Percentiles rank a stretch among this genome's conserved stretches.
phyloP scores from a whole-genome alignment of 129 eudicot species.

The Lonicera japonica region DNA sequence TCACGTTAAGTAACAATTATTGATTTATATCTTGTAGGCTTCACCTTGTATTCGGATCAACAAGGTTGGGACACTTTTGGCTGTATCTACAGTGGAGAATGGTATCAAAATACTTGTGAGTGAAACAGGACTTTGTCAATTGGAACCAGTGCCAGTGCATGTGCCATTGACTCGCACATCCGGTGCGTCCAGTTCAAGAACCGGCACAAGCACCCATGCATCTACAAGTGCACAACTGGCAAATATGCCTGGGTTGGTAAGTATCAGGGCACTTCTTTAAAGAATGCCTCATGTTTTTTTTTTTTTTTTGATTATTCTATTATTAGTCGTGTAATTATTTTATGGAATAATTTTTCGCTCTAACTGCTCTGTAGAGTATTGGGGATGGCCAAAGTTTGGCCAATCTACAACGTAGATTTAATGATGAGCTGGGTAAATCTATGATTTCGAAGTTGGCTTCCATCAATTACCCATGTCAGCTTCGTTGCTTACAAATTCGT shows the following conservation, averaged over 20 bases:
- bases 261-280: too few species aligned
- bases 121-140: conserved; percentile 39
- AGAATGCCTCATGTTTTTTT: too few species aligned
- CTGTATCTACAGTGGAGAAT: conserved; percentile 63
- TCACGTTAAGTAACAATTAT: background rate
- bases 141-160: conserved; percentile 29
- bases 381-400: conserved; percentile 41
- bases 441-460: conserved; percentile 47
- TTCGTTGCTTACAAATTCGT: conserved; percentile 52
- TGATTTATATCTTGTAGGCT: conserved; percentile 34
- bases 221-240: conserved; percentile 30
- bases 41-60: conserved; percentile 59
- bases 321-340: too few species aligned
- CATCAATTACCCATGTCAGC: conserved; percentile 44
- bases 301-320: too few species aligned
- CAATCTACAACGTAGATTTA: conserved; percentile 25
- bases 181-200: conserved; percentile 29
- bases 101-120: conserved; percentile 64
- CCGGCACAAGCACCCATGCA: conserved; percentile 30
- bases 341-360: conserved; percentile 7
- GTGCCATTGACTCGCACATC: conserved; percentile 15
- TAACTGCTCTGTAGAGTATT: conserved; percentile 25
- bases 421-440: conserved; percentile 35
- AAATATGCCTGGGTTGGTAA: conserved; percentile 26
- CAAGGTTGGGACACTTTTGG: conserved; percentile 62